phyloP scores from a whole-genome alignment of 164 flowering plant species.

The Vitis labrusca region DNA sequence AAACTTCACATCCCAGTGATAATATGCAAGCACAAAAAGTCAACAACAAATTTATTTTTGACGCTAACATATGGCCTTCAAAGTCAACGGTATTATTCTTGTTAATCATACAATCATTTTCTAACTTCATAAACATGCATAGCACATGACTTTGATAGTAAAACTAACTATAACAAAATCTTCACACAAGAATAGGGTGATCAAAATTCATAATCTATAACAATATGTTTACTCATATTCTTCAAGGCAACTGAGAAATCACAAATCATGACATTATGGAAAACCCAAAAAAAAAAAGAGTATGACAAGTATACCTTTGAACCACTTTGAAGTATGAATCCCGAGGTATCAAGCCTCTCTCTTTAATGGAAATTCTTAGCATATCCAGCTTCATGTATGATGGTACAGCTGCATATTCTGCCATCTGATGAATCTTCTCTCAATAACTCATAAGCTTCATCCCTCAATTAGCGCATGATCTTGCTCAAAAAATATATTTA shows the following conservation, averaged over 20 bases:
- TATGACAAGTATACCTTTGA: slow-evolving; percentile 27
- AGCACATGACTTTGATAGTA: too few species aligned
- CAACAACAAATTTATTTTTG: too few species aligned
- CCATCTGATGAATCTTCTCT: slow-evolving; percentile 26
- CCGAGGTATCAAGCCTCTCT: slow-evolving; percentile 15
- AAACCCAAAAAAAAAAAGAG: background rate
- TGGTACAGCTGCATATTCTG: slow-evolving; percentile 32
- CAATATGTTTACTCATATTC: background rate
- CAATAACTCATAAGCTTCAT: too few species aligned
- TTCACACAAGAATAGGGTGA: too few species aligned
- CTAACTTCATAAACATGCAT: too few species aligned
- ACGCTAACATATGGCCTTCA: too few species aligned
- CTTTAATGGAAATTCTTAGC: slow-evolving; percentile 16
- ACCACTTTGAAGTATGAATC: slow-evolving; percentile 16
- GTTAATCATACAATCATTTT: too few species aligned
- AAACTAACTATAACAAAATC: background rate
- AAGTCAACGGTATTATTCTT: too few species aligned
- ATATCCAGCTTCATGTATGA: slow-evolving; percentile 31
- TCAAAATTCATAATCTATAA: background rate
- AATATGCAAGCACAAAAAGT: background rate
- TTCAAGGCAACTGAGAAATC: background rate
- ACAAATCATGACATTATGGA: background rate
- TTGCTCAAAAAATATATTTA: slow-evolving; percentile 6
- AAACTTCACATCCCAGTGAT: background rate
- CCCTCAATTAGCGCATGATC: slow-evolving; percentile 8